These are phyloP conservation scores for Termitomyces sp. DNA, from an alignment of 768 basidiomycete genomes.

Conservation along the genomic window DNA sequence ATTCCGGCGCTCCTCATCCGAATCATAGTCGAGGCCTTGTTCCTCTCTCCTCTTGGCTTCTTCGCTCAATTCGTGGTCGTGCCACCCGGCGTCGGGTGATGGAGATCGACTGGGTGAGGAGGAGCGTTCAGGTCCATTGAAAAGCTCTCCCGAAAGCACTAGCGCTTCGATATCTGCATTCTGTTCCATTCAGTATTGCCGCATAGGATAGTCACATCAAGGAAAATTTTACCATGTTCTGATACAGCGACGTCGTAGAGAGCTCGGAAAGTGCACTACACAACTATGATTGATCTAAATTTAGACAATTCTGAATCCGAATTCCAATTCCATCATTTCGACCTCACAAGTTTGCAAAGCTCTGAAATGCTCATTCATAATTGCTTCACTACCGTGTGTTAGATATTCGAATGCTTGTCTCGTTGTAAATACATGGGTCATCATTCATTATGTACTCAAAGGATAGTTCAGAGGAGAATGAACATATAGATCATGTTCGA, in stretches of 20 bases:
- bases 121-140: slow-evolving; percentile 50
- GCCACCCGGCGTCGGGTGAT: slow-evolving; percentile 56
- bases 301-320: slow-evolving; percentile 1
- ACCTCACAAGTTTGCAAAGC: no score
- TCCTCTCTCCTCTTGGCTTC: slow-evolving; percentile 32
- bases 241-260: neutral
- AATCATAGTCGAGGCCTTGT: slow-evolving; percentile 42
- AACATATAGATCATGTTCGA: slow-evolving; percentile 19
- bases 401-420: neutral
- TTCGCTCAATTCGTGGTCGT: slow-evolving; percentile 42
- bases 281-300: slow-evolving; percentile 2
- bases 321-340: no score
- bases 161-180: slow-evolving; percentile 25
- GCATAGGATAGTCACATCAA: neutral
- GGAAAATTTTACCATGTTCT: slow-evolving; percentile 6
- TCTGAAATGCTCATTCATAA: no score
- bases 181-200: slow-evolving; percentile 12
- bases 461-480: neutral
- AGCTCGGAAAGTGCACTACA: neutral
- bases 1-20: slow-evolving; percentile 36
- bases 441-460: neutral
- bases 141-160: slow-evolving; percentile 63
- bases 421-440: neutral
- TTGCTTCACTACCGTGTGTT: no score
- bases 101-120: slow-evolving; percentile 65